phyloP scores from a whole-genome alignment of 345 rosid genomes.

The Citrus medica region DNA sequence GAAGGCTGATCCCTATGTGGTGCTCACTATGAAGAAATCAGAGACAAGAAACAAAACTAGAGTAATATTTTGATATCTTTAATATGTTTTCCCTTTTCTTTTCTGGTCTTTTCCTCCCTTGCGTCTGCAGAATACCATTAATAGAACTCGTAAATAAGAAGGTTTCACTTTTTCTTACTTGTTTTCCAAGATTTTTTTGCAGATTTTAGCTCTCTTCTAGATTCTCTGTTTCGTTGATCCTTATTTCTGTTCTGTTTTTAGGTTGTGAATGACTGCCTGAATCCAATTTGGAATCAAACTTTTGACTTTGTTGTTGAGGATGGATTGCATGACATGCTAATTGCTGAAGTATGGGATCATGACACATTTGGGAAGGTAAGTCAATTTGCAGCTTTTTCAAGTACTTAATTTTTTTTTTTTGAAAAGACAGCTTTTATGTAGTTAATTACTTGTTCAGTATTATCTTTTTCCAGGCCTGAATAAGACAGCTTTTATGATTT shows the following conservation, averaged over 20 bases:
- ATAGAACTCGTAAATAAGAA: neutral
- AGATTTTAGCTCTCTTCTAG: neutral
- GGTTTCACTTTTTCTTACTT: neutral
- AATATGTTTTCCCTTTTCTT: neutral
- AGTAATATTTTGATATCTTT: conserved; percentile 34
- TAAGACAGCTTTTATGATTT: neutral
- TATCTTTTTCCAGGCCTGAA: neutral
- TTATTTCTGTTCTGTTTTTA: conserved; percentile 21
- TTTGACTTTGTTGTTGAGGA: conserved; percentile 98
- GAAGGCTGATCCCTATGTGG: conserved; percentile 91
- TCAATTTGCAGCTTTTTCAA: neutral
- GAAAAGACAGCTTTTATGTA: too few species aligned
- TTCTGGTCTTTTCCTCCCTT: neutral
- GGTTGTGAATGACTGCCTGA: conserved; percentile 88
- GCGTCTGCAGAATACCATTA: neutral
- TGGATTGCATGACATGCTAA: conserved; percentile 95
- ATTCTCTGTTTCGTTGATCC: neutral
- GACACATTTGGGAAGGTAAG: conserved; percentile 98
- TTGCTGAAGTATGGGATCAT: conserved; percentile 89
- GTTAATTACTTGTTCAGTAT: neutral
- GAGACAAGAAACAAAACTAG: conserved; percentile 74
- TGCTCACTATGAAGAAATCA: conserved; percentile 85
- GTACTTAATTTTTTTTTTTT: too few species aligned
- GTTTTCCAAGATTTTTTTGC: neutral
- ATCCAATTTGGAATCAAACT: conserved; percentile 98